These are phyloP conservation scores for Setomelanomma holmii DNA, from an alignment of 2,329 filamentous ascomycete species.

Conservation along the genomic window DNA sequence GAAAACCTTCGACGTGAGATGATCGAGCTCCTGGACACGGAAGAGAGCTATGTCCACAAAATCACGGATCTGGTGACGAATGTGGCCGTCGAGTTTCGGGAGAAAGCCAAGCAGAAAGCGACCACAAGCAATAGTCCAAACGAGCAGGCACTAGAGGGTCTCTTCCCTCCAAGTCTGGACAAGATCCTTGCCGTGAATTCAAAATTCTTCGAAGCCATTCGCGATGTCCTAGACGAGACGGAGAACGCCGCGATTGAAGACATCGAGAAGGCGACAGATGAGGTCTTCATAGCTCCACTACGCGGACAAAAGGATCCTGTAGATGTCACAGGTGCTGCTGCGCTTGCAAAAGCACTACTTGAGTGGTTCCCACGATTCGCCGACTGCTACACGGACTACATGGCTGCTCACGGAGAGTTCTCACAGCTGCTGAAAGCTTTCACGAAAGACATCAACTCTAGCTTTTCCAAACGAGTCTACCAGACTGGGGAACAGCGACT, in stretches of 20 bases:
- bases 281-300: slow-evolving; percentile 43
- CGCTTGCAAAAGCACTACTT: slow-evolving; percentile 80
- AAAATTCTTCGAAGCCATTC: slow-evolving; percentile 78
- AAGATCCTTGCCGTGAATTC: slow-evolving; percentile 83
- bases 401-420: slow-evolving; percentile 87
- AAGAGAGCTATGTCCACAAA: slow-evolving; percentile 91
- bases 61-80: slow-evolving; percentile 81
- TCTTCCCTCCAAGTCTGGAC: slow-evolving; percentile 84
- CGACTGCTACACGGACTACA: slow-evolving; percentile 90
- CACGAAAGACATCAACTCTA: slow-evolving; percentile 77
- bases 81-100: slow-evolving; percentile 80
- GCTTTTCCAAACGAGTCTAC: slow-evolving; percentile 79
- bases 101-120: slow-evolving; percentile 67
- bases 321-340: slow-evolving; percentile 79
- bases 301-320: slow-evolving; percentile 52
- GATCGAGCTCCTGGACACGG: slow-evolving; percentile 88
- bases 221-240: slow-evolving; percentile 78
- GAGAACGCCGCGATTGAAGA: slow-evolving; percentile 81
- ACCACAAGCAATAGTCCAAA: slow-evolving; percentile 73
- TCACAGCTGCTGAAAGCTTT: slow-evolving; percentile 81
- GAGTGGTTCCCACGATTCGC: slow-evolving; percentile 95
- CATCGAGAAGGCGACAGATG: slow-evolving; percentile 65
- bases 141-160: slow-evolving; percentile 72
- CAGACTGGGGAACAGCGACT: slow-evolving; percentile 89
- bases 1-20: slow-evolving; percentile 86